Base-by-base conservation (phyloP, 176 grass and related monocot genomes). In the Raddia guianensis region DNA sequence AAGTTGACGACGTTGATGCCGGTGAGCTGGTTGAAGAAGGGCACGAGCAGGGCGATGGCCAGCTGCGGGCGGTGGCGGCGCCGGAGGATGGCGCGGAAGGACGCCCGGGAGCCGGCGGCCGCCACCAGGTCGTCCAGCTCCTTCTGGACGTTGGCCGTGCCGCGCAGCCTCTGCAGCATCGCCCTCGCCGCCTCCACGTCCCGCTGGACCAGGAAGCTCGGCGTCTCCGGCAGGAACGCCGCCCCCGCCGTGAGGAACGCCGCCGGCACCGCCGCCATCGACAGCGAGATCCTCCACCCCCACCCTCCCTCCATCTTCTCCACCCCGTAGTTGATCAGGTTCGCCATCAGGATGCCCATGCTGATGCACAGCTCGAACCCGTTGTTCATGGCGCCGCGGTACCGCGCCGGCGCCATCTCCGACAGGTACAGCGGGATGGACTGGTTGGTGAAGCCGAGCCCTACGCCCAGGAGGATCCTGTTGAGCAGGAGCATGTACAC, bases 361-460 rank as follows among this genome's bases (percentile, higher is more conserved):
- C 88, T 92, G 83, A 98, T 87, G 70, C 90, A 98, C n/a, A 98
- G 88, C 74, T 94, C 92, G 6, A 94, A 98, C 7, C 82, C 92
- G 0, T 93, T 93, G 81, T 78, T 94, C 66, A 98, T 87, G 33
- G 95, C 95, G 0, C 95, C 95, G 53, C 95, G 92, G 84, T 93
- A 87, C 18, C 87, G 86, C 0, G 95, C 86, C 0, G 92, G 95
- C 4, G 95, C 92, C 92, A 98, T 94, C 72, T 98, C 95, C 2
- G 92, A 94, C 4, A 98, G 86, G 69, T 98, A 98, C 7, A 98
- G 78, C 13, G 95, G 95, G 49, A 98, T 90, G 12, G 92, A 88
- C 95, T 97, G 95, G 78, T 94, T 98, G 19, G 95, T 95, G 86
- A 98, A 98, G 0, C 95, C 95, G 14, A 98, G 85, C 16, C 95